A percentile compares a stretch with the other conserved stretches of the same genome.
phyloP scores from a whole-genome alignment of 2,329 filamentous ascomycete genomes.

The Claviceps spartinae region DNA sequence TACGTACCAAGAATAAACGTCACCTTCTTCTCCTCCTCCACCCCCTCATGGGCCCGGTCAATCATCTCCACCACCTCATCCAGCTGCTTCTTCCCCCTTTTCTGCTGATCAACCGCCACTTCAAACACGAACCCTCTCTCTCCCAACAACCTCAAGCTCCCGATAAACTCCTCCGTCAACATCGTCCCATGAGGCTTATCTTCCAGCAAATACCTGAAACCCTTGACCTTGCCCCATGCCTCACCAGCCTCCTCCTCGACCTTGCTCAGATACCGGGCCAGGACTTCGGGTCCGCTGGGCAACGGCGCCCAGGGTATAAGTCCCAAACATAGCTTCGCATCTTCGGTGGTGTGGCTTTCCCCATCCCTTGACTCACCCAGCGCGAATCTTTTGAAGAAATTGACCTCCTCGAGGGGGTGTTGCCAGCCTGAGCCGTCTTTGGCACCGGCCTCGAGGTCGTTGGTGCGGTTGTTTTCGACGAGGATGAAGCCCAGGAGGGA shows the following conservation, averaged over 20 bases:
- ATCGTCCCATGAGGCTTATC: slow-evolving; percentile 56
- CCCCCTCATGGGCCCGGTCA: slow-evolving; percentile 47
- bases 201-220: slow-evolving; percentile 75
- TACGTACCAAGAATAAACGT: slow-evolving; percentile 58
- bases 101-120: slow-evolving; percentile 67
- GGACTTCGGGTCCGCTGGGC: slow-evolving; percentile 42
- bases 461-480: slow-evolving; percentile 66
- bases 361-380: slow-evolving; percentile 41
- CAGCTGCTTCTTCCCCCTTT: slow-evolving; percentile 61
- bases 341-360: slow-evolving; percentile 38
- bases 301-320: slow-evolving; percentile 82
- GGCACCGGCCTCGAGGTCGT: slow-evolving; percentile 36
- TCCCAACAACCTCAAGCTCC: slow-evolving; percentile 51
- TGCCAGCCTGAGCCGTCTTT: slow-evolving; percentile 45
- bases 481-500: slow-evolving; percentile 61
- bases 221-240: slow-evolving; percentile 55
- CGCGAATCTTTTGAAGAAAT: slow-evolving; percentile 52
- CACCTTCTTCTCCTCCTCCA: slow-evolving; percentile 44
- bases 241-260: slow-evolving; percentile 49
- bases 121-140: slow-evolving; percentile 59
- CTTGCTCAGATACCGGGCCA: slow-evolving; percentile 51
- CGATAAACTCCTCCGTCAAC: slow-evolving; percentile 49
- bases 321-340: slow-evolving; percentile 45
- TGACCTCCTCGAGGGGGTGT: slow-evolving; percentile 57
- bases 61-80: slow-evolving; percentile 61